A percentile compares a stretch with the other conserved stretches of the same genome.
phyloP scores from a whole-genome alignment of 2,329 filamentous ascomycete species.

The Endothia cerciana region DNA sequence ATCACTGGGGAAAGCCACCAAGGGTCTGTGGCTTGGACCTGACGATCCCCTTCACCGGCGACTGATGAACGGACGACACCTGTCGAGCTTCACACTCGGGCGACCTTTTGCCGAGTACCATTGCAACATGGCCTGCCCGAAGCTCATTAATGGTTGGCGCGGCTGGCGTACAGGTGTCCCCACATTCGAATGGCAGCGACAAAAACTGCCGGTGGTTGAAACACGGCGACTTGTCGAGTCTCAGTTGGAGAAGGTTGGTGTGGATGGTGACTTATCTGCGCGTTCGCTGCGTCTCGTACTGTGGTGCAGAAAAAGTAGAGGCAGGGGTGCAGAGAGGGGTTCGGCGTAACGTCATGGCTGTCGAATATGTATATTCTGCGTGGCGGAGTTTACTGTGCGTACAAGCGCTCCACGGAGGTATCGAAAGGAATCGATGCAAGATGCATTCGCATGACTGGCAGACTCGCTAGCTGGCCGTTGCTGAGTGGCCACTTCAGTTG shows the following conservation, averaged over 20 bases:
- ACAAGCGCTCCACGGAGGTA: background rate
- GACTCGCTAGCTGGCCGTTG: background rate
- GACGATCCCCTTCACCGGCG: background rate
- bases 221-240: background rate
- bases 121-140: constrained; percentile 5
- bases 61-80: background rate
- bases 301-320: no score
- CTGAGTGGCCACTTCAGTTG: background rate
- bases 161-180: constrained; percentile 1
- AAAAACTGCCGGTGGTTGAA: constrained; percentile 5
- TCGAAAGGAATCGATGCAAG: background rate
- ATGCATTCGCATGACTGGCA: background rate
- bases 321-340: background rate
- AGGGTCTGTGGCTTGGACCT: background rate
- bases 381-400: no score
- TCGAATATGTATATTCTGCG: no score
- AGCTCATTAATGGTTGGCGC: constrained; percentile 17
- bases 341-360: background rate
- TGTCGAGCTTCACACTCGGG: constrained; percentile 9
- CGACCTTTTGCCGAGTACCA: constrained; percentile 15
- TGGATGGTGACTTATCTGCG: no score
- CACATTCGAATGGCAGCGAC: background rate
- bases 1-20: background rate
- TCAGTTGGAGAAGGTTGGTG: background rate
- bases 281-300: no score